Base-by-base conservation (phyloP, 164 flowering plant genomes). In the Magnolia sinica region DNA sequence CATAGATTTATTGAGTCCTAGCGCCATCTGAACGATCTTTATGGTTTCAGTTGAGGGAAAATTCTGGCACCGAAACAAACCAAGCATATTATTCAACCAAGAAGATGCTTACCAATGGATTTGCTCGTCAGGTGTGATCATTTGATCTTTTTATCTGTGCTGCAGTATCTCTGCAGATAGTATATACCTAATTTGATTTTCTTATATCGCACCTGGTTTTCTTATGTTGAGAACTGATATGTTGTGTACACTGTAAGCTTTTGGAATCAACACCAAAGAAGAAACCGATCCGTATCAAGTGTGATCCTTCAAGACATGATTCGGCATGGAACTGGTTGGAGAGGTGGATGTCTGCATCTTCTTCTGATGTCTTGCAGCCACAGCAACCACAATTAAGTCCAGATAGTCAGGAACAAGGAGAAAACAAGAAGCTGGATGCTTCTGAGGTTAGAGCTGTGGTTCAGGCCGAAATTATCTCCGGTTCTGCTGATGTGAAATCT, bases 301-400 rank as follows among this genome's bases (percentile, higher is more conserved):
- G 98, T 83, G 96, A 91, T 82, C 87, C 95, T 65, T 79, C 82
- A 49, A 87, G 72, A 78, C 82, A 86, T 8, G 83, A 88, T 81
- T 89, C 93, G 66, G 84, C 91, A 23, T 96, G 99, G 99, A 84
- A 84, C 63, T 96, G 99, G 99, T 82, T 96, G 86, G 98, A 94
- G 88, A 85, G 97, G 77, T 96, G 99, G 99, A 89, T 89, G 99
- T 80, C 90, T 74, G 89, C 83, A 63, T 88, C 91, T 79, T 74
- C 95, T 24, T 73, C 80, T 18, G 81, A 81, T 71, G 16, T 59
- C 68, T 75, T 59, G 59, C 83, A 79, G 79, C 22, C 85, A 64
- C 78, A 73, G 49, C 73, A 79, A 71, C 79, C 77, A 55, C 89
- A 79, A 72, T 22, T 29, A 9, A 51, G 37, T 45, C 23, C 73